Evolutionary conservation across 805 yeast genomes (phyloP).

Genomic region (Kazachstania africana): DNA sequence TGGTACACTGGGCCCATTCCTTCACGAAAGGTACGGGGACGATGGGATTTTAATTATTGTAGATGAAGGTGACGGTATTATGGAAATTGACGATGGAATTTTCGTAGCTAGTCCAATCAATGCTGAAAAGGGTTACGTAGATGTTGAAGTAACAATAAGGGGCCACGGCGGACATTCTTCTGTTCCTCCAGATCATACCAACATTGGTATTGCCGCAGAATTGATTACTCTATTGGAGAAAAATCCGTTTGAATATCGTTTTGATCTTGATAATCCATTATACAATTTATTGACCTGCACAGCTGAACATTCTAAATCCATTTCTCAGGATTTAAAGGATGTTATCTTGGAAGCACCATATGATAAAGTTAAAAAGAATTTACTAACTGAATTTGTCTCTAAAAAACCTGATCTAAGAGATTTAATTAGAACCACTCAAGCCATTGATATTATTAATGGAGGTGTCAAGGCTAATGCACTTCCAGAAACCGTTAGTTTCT

Average conservation of each 20-base stretch:
- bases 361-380: constrained; percentile 23
- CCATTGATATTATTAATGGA: constrained; percentile 54
- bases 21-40: constrained; percentile 45
- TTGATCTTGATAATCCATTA: constrained; percentile 45
- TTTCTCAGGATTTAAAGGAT: constrained; percentile 14
- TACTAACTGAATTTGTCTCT: constrained; percentile 21
- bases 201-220: constrained; percentile 62
- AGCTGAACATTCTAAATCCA: constrained; percentile 35
- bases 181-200: constrained; percentile 70
- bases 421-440: constrained; percentile 50
- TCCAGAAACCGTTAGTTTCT: constrained; percentile 48
- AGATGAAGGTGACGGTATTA: constrained; percentile 51
- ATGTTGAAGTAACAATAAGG: constrained; percentile 36
- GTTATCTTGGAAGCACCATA: constrained; percentile 27
- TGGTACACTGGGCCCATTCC: constrained; percentile 29
- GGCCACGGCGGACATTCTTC: constrained; percentile 77
- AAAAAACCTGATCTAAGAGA: constrained; percentile 21
- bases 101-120: constrained; percentile 44
- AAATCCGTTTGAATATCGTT: constrained; percentile 32
- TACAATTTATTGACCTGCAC: constrained; percentile 45
- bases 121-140: constrained; percentile 52
- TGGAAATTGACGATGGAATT: constrained; percentile 30
- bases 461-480: constrained; percentile 70
- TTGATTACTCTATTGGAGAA: constrained; percentile 45
- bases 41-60: constrained; percentile 49